phyloP scores from a whole-genome alignment of 306 rosid species.

The Vigna mungo region DNA sequence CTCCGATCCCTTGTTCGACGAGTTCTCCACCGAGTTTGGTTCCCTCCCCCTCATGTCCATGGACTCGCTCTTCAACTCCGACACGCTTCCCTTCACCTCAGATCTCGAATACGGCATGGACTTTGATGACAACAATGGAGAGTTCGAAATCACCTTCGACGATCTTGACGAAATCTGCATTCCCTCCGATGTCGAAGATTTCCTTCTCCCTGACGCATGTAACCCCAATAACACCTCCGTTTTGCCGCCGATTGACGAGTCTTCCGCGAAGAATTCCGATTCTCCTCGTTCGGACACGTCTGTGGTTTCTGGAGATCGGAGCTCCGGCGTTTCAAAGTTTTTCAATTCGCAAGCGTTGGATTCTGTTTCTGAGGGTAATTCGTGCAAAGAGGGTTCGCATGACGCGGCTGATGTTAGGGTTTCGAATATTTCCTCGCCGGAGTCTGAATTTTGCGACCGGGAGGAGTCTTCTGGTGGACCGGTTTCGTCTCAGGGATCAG shows the following conservation, averaged over 20 bases:
- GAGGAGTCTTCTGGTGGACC: conserved; percentile 62
- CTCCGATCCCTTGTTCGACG: conserved; percentile 31
- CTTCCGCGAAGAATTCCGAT: conserved; percentile 25
- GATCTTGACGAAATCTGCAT: conserved; percentile 61
- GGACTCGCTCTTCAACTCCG: conserved; percentile 56
- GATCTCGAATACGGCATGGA: conserved; percentile 62
- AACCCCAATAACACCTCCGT: conserved; percentile 36
- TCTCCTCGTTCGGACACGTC: conserved; percentile 56
- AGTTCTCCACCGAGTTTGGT: conserved; percentile 53
- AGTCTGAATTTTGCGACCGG: conserved; percentile 45
- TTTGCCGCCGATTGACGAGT: conserved; percentile 9
- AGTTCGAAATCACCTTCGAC: conserved; percentile 75
- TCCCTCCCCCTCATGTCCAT: conserved; percentile 63
- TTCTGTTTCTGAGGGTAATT: conserved; percentile 43
- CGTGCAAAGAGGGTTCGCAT: conserved; percentile 27
- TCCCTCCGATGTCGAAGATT: conserved; percentile 68
- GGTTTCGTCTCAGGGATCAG: conserved; percentile 80
- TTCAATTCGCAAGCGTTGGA: conserved; percentile 51
- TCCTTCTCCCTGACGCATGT: conserved; percentile 55
- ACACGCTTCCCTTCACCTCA: conserved; percentile 42
- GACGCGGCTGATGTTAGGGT: conserved; percentile 28
- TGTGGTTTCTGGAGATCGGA: conserved; percentile 44
- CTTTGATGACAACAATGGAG: conserved; percentile 48
- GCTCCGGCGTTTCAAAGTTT: conserved; percentile 48
- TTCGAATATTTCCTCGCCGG: conserved; percentile 38